Base-by-base conservation (phyloP, 305 asterid genomes). In the Stenogyne calaminthoides region DNA sequence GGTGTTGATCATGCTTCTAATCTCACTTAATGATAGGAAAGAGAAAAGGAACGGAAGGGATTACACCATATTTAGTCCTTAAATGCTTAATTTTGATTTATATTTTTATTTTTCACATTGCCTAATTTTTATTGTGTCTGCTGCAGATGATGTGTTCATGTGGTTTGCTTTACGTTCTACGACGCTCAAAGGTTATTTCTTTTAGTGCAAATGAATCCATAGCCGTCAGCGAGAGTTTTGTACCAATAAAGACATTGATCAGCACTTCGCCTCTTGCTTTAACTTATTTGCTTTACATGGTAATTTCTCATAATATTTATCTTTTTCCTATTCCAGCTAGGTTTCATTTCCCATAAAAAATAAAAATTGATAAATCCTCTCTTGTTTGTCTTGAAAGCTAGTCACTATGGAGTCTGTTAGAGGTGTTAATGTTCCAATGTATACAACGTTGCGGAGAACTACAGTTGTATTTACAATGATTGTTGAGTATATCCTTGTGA, bases 351-450 rank as follows among this genome's bases (percentile, higher is more conserved):
- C 42, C 46, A 51, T 36, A 52, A 18, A 14, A 49, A 65, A 73
- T 51, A 34, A 63, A 29, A 32, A 49, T 49, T 83, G 63, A 69
- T 80, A 73, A 62, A 71, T 80, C 80, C 2, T 42, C 20, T 82
- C 74, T 80, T 71, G 36, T 81, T 84, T 83, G 65, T 76, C 81
- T 76, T 86, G 85, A 86, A 91, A 95, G 98, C 80, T 95, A 84
- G 97, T 77, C 77, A 85, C 89, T 16, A 95, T 92, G 99, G 99
- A 92, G 88, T 92, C 99, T 74, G 96, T 95, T 80, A 90, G 99
- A 44, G 99, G 97, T 64, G 99, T 95, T 70, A 95, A 92, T 83
- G 98, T 95, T 69, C 99, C 99, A 58, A 95, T 95, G 99, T 95
- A 92, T 73, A 95, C 99, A 76, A 95, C 99, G 71, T 82, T 95